phyloP scores from a whole-genome alignment of 78 protist species.

The Dictyostelium intermedium region DNA sequence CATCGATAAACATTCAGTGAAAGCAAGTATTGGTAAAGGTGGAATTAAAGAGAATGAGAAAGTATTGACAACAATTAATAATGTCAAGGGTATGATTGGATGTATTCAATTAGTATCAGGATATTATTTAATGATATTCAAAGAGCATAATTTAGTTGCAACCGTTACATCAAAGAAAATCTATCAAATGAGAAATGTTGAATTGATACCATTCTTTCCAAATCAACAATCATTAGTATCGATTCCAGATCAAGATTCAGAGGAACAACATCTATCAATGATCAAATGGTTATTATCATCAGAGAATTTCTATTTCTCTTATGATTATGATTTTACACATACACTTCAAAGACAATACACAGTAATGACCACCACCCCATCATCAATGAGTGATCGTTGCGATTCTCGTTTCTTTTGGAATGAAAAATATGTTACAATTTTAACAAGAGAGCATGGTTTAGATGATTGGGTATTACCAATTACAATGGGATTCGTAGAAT shows the following conservation, averaged over 20 bases:
- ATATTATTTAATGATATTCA: conserved; percentile 46
- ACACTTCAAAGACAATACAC: conserved; percentile 56
- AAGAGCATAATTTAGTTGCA: neutral
- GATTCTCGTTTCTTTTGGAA: conserved; percentile 77
- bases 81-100: conserved; percentile 27
- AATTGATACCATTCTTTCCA: conserved; percentile 31
- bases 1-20: neutral
- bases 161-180: neutral
- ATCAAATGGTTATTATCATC: conserved; percentile 25
- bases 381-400: conserved; percentile 15
- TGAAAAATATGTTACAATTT: neutral
- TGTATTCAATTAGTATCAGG: conserved; percentile 34
- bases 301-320: conserved; percentile 64
- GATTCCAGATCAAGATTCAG: conserved; percentile 62
- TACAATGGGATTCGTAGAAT: conserved; percentile 58
- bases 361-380: neutral
- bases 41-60: neutral
- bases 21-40: neutral
- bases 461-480: conserved; percentile 30
- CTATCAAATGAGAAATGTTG: conserved; percentile 2
- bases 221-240: conserved; percentile 52
- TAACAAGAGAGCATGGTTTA: neutral
- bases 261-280: conserved; percentile 46
- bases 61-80: neutral
- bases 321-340: conserved; percentile 75